phyloP scores from a whole-genome alignment of 176 grass and related monocot genomes.

The Guadua angustifolia region DNA sequence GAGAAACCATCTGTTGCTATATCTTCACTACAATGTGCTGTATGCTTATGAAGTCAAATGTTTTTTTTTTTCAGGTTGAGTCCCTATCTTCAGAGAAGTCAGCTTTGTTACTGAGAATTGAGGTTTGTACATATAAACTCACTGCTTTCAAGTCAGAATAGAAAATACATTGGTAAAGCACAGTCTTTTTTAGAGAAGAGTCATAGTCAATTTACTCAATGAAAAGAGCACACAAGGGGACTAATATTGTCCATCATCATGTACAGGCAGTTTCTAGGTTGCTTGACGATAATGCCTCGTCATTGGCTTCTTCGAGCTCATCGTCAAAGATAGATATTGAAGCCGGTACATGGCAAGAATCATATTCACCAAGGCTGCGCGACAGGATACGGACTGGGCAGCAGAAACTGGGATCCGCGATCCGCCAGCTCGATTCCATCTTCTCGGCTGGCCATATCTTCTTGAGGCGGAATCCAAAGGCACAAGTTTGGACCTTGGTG shows the following conservation, averaged over 20 bases:
- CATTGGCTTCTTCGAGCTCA: slow-evolving; percentile 38
- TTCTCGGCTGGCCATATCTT: slow-evolving; percentile 80
- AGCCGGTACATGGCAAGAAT: slow-evolving; percentile 44
- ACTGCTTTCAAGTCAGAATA: background rate
- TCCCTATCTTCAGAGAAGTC: slow-evolving; percentile 88
- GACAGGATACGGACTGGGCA: slow-evolving; percentile 61
- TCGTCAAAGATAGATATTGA: slow-evolving; percentile 69
- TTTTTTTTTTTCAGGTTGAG: slow-evolving; percentile 63
- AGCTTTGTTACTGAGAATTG: slow-evolving; percentile 73
- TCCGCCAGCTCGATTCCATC: slow-evolving; percentile 81
- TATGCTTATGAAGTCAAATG: background rate
- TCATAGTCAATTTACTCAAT: background rate
- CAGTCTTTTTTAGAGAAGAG: background rate
- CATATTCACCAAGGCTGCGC: slow-evolving; percentile 46
- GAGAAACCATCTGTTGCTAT: background rate
- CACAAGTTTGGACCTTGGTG: slow-evolving; percentile 56
- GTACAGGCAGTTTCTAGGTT: slow-evolving; percentile 71
- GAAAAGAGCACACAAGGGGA: background rate
- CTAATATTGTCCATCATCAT: slow-evolving; percentile 1
- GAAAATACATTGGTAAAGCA: background rate
- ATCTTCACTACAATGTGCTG: background rate
- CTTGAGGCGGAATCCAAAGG: slow-evolving; percentile 67
- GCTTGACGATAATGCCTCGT: slow-evolving; percentile 50
- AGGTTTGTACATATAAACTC: slow-evolving; percentile 45
- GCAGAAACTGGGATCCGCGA: slow-evolving; percentile 61